Base-by-base conservation (phyloP, 495 filamentous ascomycete genomes). In the Podospora conica region DNA sequence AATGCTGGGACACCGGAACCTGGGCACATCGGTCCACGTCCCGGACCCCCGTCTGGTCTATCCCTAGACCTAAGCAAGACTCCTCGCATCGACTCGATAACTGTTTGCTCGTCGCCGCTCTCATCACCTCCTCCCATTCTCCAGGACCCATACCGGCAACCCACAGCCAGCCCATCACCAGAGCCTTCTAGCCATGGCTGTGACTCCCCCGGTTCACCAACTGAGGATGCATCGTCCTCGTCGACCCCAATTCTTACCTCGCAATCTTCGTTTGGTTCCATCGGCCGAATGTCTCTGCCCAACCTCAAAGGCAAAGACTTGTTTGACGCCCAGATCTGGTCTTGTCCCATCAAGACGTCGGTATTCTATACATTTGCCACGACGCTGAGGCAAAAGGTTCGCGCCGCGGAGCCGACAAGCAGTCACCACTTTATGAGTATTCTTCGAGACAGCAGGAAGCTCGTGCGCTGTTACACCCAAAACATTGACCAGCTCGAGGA, bases 401-500 rank as follows among this genome's bases (percentile, higher is more conserved):
- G 81, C 40, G 74, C 76, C n/a, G 84, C 85, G 0, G 82, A 84
- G 31, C 80, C 83, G 0, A 86, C 86, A 2, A 73, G 67, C 28
- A 81, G 78, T 15, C 87, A 90, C 71, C 83, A 80, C 53, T 90
- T 90, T 68, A 83, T 90, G 55, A 80, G 82, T 29, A 81, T 82
- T 9, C 79, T 90, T 11, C 79, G 86, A 15, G 86, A 90, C 71
- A 80, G 80, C 40, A 81, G 86, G 3, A 86, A 86, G 55, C 74
- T 90, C 23, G 83, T 88, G 18, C 74, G 87, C 31, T 88, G 87
- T 61, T 90, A 90, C 68, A 90, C 87, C 0, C 88, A 91, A 68
- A 91, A 91, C 60, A 91, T 91, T 28, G 88, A 91, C 65, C 84
- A 84, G 65, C 78, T 91, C 6, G 88, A 91, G 66, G 84, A 86